These are phyloP conservation scores for Phytophthora hibernalis DNA, from an alignment of 352 stramenopile species.

Conservation along the genomic window DNA sequence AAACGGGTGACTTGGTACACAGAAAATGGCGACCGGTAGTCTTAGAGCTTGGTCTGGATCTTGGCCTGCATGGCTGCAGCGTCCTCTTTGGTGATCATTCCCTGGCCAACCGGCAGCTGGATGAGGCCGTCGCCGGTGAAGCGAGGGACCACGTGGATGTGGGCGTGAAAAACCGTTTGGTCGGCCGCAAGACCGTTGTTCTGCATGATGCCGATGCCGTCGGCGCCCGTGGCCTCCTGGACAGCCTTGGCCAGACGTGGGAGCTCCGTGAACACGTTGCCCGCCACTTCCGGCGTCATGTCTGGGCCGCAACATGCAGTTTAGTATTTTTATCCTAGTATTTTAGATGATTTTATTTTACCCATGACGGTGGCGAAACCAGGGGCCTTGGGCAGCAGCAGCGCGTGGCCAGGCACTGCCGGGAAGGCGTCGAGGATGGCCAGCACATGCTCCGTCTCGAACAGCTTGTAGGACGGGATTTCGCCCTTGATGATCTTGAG, in stretches of 20 bases:
- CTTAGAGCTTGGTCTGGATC: slow-evolving; percentile 80
- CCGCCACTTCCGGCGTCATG: slow-evolving; percentile 77
- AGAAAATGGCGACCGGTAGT: not conserved
- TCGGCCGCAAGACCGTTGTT: slow-evolving; percentile 77
- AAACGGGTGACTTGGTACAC: not conserved
- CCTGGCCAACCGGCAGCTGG: slow-evolving; percentile 51
- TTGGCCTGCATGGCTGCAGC: slow-evolving; percentile 65
- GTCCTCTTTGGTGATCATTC: slow-evolving; percentile 76
- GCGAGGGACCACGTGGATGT: slow-evolving; percentile 85
- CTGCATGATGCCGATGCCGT: slow-evolving; percentile 85
- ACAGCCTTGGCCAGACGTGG: slow-evolving; percentile 79
- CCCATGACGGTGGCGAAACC: slow-evolving; percentile 73
- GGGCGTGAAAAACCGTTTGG: slow-evolving; percentile 81
- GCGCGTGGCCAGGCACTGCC: slow-evolving; percentile 63
- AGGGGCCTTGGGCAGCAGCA: slow-evolving; percentile 75
- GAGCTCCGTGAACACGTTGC: slow-evolving; percentile 76
- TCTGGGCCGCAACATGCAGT: slow-evolving; percentile 33
- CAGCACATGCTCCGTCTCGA: slow-evolving; percentile 87
- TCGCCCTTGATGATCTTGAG: slow-evolving; percentile 82
- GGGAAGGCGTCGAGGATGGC: slow-evolving; percentile 88
- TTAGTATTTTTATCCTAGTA: too few species aligned
- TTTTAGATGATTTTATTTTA: slow-evolving; percentile 17
- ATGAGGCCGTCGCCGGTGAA: slow-evolving; percentile 70
- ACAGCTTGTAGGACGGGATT: slow-evolving; percentile 86
- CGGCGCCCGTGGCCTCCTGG: slow-evolving; percentile 67